Percentiles rank a stretch among this genome's conserved stretches.
These are phyloP conservation scores for Dothidotthia symphoricarpi DNA, from an alignment of 2,329 filamentous ascomycete species.

Conservation along the genomic window DNA sequence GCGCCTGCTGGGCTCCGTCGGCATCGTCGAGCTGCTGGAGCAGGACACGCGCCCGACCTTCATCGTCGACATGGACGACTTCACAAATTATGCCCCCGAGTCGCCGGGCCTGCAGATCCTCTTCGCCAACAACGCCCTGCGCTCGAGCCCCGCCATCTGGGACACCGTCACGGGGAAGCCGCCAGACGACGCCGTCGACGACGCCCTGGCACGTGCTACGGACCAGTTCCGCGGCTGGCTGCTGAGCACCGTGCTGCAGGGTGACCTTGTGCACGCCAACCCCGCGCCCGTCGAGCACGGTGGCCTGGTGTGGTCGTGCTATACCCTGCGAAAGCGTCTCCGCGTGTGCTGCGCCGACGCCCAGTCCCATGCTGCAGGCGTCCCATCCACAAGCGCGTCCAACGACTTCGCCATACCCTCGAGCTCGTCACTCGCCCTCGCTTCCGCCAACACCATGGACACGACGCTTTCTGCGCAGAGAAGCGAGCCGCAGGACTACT, in stretches of 20 bases:
- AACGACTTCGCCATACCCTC: slow-evolving; percentile 27
- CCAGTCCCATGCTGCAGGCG: slow-evolving; percentile 9
- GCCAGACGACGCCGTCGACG: slow-evolving; percentile 31
- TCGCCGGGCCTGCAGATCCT: slow-evolving; percentile 56
- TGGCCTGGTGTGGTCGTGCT: slow-evolving; percentile 67
- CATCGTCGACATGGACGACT: slow-evolving; percentile 65
- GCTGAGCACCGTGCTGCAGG: slow-evolving; percentile 55
- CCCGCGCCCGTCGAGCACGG: slow-evolving; percentile 56
- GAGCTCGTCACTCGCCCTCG: slow-evolving; percentile 17
- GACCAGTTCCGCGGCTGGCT: slow-evolving; percentile 68
- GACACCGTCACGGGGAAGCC: slow-evolving; percentile 56
- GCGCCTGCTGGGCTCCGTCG: slow-evolving; percentile 62
- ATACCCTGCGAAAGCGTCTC: slow-evolving; percentile 66
- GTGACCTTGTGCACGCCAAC: slow-evolving; percentile 54
- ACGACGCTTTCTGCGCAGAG: slow-evolving; percentile 11
- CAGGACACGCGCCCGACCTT: slow-evolving; percentile 75
- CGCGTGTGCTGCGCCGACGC: slow-evolving; percentile 62
- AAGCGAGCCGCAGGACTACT: slow-evolving; percentile 44
- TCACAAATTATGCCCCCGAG: slow-evolving; percentile 54
- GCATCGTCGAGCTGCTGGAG: slow-evolving; percentile 70
- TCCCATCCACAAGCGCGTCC: slow-evolving; percentile 40
- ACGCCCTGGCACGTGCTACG: slow-evolving; percentile 32
- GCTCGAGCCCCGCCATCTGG: slow-evolving; percentile 55
- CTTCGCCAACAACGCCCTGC: slow-evolving; percentile 68
- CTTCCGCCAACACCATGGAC: slow-evolving; percentile 12